A percentile compares a stretch with the other conserved stretches of the same genome.
These are phyloP conservation scores for Brassica juncea DNA, from an alignment of 345 rosid species.

Conservation along the genomic window DNA sequence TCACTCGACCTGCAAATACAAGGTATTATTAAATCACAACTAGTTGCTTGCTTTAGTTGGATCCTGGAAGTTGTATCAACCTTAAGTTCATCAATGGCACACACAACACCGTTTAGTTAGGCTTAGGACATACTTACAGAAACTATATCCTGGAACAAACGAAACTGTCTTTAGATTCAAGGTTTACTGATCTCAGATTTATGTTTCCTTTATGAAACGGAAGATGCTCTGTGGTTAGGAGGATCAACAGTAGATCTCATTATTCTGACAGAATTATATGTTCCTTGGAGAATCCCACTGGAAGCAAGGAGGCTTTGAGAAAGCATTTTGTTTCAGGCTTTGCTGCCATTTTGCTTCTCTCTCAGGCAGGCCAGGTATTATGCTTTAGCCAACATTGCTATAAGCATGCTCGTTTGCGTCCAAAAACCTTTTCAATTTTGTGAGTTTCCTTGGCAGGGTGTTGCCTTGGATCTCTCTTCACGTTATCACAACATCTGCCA, in stretches of 20 bases:
- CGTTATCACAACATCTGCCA: constrained; percentile 52
- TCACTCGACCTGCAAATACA: constrained; percentile 28
- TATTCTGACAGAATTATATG: constrained; percentile 28
- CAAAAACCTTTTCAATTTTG: not conserved
- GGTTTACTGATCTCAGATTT: constrained; percentile 1
- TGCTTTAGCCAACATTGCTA: not conserved
- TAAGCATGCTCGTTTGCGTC: not conserved
- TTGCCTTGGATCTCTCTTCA: constrained; percentile 53
- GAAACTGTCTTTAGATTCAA: constrained; percentile 1
- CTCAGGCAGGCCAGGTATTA: constrained; percentile 65
- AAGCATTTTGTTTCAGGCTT: constrained; percentile 55
- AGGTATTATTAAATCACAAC: constrained; percentile 2
- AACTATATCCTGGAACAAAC: not conserved
- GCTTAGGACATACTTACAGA: not conserved
- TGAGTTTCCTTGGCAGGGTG: constrained; percentile 48
- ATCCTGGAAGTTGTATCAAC: not conserved
- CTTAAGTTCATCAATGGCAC: not conserved
- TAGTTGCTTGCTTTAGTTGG: not conserved
- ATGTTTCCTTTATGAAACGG: not conserved
- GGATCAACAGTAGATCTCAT: constrained; percentile 13
- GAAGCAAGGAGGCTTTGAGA: constrained; percentile 35
- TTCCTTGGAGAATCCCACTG: constrained; percentile 42
- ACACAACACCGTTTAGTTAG: not conserved
- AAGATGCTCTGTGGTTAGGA: constrained; percentile 18
- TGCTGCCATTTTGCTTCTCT: constrained; percentile 60